A percentile compares a stretch with the other conserved stretches of the same genome.
Conservation (phyloP, 179 eudicot genomes). For the Spinacia oleracea region DNA sequence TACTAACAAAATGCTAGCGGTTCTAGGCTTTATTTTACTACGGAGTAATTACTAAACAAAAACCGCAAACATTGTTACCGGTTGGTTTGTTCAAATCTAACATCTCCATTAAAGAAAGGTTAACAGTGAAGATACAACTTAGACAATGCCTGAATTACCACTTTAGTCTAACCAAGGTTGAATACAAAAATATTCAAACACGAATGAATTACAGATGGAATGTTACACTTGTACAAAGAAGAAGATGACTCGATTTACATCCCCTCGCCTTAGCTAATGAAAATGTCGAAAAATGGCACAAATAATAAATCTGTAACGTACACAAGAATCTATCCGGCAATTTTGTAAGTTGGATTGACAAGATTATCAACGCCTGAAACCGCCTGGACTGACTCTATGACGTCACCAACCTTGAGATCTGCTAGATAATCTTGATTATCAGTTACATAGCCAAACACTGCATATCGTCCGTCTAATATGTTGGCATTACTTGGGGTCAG, state of each 20-base stretch:
- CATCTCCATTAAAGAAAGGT: too few relatives aligned
- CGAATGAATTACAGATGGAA: not conserved
- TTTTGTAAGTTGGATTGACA: slow-evolving; percentile 91
- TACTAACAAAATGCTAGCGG: too few relatives aligned
- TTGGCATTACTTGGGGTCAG: slow-evolving; percentile 96
- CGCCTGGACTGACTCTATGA: slow-evolving; percentile 82
- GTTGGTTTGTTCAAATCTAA: too few relatives aligned
- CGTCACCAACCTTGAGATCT: slow-evolving; percentile 95
- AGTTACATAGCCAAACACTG: slow-evolving; percentile 92
- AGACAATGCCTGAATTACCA: not conserved
- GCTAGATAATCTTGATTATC: slow-evolving; percentile 85
- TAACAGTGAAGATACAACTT: too few relatives aligned
- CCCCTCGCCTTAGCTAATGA: slow-evolving; percentile 5
- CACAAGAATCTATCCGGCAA: slow-evolving; percentile 57
- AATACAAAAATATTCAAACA: slow-evolving; percentile 2
- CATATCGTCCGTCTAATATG: slow-evolving; percentile 88
- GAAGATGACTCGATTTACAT: not conserved
- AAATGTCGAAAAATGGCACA: slow-evolving; percentile 11
- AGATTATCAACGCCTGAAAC: slow-evolving; percentile 91
- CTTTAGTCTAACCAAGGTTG: not conserved
- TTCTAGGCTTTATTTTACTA: too few relatives aligned
- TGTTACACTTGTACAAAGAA: not conserved
- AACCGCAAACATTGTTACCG: too few relatives aligned
- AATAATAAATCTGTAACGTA: slow-evolving; percentile 4
- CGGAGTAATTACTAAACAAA: too few relatives aligned